Conservation (phyloP, 2,329 filamentous ascomycete species). For the Calonectria hongkongensis region DNA sequence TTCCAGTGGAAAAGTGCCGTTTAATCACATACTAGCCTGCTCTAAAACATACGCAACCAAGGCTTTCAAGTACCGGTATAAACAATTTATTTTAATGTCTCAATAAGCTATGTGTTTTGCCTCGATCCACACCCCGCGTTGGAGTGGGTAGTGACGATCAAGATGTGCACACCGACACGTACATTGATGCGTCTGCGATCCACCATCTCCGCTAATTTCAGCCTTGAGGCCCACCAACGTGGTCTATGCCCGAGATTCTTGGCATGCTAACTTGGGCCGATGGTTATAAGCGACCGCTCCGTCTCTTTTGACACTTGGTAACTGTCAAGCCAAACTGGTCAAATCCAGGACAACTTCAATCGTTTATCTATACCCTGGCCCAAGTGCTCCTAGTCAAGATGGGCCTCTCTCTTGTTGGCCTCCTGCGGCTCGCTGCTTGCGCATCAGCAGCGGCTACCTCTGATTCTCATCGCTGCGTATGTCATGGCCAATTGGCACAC, state of each 20-base stretch:
- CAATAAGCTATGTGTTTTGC: slow-evolving; percentile 4
- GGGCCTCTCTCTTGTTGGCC: not conserved
- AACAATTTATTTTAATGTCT: not conserved
- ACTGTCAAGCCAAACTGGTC: not conserved
- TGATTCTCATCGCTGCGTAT: slow-evolving; percentile 13
- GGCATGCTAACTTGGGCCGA: not conserved
- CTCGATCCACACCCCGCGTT: not conserved
- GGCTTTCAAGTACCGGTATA: too few relatives aligned
- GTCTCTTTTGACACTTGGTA: slow-evolving; percentile 1
- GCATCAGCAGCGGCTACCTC: slow-evolving; percentile 3
- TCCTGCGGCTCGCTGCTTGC: slow-evolving; percentile 5
- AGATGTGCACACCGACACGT: slow-evolving; percentile 14
- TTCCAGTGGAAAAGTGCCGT: not conserved
- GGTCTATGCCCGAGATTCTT: not conserved
- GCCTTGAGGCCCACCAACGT: not conserved
- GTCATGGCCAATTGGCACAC: not conserved
- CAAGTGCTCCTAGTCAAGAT: not conserved
- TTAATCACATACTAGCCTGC: not conserved
- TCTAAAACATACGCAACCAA: too few relatives aligned
- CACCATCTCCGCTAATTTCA: slow-evolving; percentile 18
- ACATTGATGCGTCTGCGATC: slow-evolving; percentile 4
- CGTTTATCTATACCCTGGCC: not conserved
- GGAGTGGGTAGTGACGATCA: slow-evolving; percentile 1
- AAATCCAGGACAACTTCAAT: not conserved
- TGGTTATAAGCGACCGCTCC: not conserved